Evolutionary conservation across 169 alveolate genomes (phyloP).

Genomic region (Plasmodium inui): DNA sequence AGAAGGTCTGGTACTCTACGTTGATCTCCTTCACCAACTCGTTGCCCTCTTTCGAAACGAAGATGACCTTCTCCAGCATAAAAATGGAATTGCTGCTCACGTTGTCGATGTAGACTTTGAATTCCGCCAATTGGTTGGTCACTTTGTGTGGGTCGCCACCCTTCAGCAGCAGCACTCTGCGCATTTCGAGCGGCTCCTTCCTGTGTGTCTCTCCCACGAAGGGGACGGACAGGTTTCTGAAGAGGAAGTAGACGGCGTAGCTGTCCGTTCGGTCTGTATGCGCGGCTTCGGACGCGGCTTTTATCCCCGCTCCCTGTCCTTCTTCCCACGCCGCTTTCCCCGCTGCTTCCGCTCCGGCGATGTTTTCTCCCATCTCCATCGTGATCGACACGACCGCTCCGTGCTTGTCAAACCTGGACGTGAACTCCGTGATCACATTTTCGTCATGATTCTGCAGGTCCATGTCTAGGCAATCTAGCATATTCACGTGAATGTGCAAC

Average conservation of each 20-base stretch:
- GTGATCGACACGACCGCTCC: conserved; percentile 30
- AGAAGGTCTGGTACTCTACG: conserved; percentile 75
- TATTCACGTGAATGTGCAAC: not conserved
- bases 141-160: not conserved
- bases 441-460: conserved; percentile 37
- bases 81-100: conserved; percentile 28
- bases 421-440: conserved; percentile 3
- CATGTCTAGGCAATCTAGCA: conserved; percentile 34
- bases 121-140: not conserved
- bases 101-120: conserved; percentile 13
- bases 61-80: conserved; percentile 64
- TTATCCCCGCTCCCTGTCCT: too few relatives aligned
- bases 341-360: not conserved
- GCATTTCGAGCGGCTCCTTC: conserved; percentile 13
- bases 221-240: conserved; percentile 62
- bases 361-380: not conserved
- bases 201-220: conserved; percentile 43
- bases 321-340: too few relatives aligned
- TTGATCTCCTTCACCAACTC: conserved; percentile 47
- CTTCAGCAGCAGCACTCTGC: conserved; percentile 17
- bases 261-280: too few relatives aligned
- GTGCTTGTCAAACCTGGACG: conserved; percentile 15
- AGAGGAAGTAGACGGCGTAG: conserved; percentile 41
- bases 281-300: too few relatives aligned
- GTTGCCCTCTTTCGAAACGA: conserved; percentile 32